Percentiles rank a stretch among this genome's conserved stretches.
phyloP scores from a whole-genome alignment of 139 green algal species.

The Limnomonas spitsbergensis region DNA sequence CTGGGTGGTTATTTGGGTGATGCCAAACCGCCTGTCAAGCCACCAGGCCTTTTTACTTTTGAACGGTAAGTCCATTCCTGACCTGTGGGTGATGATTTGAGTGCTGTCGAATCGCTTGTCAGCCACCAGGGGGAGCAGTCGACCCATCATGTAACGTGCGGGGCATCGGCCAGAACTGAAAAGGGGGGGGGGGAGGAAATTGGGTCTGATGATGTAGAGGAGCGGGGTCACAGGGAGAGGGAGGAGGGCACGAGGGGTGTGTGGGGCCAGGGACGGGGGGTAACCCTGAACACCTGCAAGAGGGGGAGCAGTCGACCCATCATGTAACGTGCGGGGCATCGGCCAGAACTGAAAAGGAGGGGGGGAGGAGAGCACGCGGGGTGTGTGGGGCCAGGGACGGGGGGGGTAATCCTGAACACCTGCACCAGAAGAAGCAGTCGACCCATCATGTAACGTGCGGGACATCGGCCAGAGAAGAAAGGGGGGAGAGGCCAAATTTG shows the following conservation, averaged over 20 bases:
- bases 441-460: conserved; percentile 41
- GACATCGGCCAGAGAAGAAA: conserved; percentile 35
- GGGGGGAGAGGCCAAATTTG: no score
- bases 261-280: no score
- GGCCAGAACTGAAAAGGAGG: conserved; percentile 32
- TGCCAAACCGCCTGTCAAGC: background rate
- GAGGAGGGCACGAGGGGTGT: no score
- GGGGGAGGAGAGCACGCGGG: no score
- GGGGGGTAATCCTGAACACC: no score
- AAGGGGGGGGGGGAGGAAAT: no score
- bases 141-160: conserved; percentile 39
- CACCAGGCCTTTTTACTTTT: background rate
- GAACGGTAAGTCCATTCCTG: background rate
- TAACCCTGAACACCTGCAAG: no score
- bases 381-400: no score
- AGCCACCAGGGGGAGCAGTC: conserved; percentile 28
- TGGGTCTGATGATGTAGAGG: no score
- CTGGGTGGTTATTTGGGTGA: background rate
- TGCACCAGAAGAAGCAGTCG: conserved; percentile 30
- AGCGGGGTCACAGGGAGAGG: no score
- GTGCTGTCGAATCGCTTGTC: conserved; percentile 12
- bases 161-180: conserved; percentile 38
- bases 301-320: conserved; percentile 38
- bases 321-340: conserved; percentile 38
- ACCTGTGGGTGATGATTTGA: conserved; percentile 15